Base-by-base conservation (phyloP, 495 filamentous ascomycete genomes). In the Penicillium odoratum region DNA sequence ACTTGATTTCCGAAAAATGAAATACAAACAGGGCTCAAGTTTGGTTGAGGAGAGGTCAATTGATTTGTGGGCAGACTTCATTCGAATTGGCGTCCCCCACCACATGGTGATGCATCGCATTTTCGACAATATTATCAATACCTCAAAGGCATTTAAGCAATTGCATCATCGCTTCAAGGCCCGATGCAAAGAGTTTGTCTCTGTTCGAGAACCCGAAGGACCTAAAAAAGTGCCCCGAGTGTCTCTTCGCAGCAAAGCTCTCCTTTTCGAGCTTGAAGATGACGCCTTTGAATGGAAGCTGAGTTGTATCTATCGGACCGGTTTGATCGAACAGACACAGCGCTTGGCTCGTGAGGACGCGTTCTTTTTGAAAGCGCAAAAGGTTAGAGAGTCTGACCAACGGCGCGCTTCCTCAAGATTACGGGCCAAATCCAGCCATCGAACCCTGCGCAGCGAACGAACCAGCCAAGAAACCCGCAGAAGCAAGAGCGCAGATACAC, bases 261-360 rank as follows among this genome's bases (percentile, higher is more conserved):
- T 98, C 9, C 74, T 97, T 25, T 91, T 98, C 56, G 91, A 97
- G 58, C 76, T 99, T 48, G 94, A 99, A 71, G 94, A 99, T 70
- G 92, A 94, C 51, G 87, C 90, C 1, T 99, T 99, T 66, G 94
- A 99, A 68, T 97, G 93, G 88, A 97, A 97, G 65, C 80, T 99
- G 21, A 90, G 91, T 0, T 83, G 87, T 61, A 99, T 98, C 48
- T 98, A 98, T 64, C 86, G 93, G 6, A 82, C 88, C 21, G 94
- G 95, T 3, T 75, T 96, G 25, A 77, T 91, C 48, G 94, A 99
- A 65, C 91, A 97, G 73, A 83, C 85, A 66, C 93, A 97, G 66
- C 83, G 94, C 13, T 74, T 93, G 57, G 93, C 93, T 11, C 83
- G 94, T 26, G 91, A 96, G 72, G 91, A 96, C 44, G 93, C 94